Conservation (phyloP, 805 yeast genomes). For the Suhomyces prunicola region DNA sequence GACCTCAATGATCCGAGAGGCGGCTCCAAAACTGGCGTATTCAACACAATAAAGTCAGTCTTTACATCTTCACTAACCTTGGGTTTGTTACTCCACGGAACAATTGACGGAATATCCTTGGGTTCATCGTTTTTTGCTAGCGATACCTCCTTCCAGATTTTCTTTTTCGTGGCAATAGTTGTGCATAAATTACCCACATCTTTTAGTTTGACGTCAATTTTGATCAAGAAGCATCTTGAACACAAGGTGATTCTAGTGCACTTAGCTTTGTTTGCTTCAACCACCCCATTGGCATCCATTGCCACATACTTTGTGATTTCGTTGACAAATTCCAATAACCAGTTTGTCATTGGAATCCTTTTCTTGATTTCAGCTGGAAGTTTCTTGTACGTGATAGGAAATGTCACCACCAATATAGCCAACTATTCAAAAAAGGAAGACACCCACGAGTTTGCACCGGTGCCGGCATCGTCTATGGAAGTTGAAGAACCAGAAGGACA, state of each 20-base stretch:
- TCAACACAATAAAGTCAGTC: constrained; percentile 20
- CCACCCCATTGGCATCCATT: constrained; percentile 63
- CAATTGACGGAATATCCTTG: constrained; percentile 71
- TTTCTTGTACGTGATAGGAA: constrained; percentile 67
- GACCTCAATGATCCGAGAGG: background rate
- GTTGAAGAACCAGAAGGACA: constrained; percentile 1
- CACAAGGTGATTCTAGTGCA: constrained; percentile 40
- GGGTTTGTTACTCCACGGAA: constrained; percentile 63
- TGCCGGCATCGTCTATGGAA: constrained; percentile 3
- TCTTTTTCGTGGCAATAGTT: constrained; percentile 59
- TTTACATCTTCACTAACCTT: constrained; percentile 48
- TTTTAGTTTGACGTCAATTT: constrained; percentile 59
- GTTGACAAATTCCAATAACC: constrained; percentile 24
- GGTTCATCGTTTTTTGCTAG: constrained; percentile 54
- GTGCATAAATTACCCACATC: constrained; percentile 75
- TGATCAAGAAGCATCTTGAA: constrained; percentile 39
- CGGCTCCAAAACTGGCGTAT: background rate
- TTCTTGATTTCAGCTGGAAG: constrained; percentile 69
- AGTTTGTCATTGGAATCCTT: constrained; percentile 50
- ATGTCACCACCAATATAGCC: constrained; percentile 46
- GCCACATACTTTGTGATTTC: constrained; percentile 43
- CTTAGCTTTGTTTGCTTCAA: constrained; percentile 49
- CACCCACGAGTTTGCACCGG: constrained; percentile 2
- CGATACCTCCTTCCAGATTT: constrained; percentile 32
- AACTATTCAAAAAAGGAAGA: background rate